Evolutionary conservation across 2,329 filamentous ascomycete genomes (phyloP).

Genomic region (Hymenoscyphus linearis): DNA sequence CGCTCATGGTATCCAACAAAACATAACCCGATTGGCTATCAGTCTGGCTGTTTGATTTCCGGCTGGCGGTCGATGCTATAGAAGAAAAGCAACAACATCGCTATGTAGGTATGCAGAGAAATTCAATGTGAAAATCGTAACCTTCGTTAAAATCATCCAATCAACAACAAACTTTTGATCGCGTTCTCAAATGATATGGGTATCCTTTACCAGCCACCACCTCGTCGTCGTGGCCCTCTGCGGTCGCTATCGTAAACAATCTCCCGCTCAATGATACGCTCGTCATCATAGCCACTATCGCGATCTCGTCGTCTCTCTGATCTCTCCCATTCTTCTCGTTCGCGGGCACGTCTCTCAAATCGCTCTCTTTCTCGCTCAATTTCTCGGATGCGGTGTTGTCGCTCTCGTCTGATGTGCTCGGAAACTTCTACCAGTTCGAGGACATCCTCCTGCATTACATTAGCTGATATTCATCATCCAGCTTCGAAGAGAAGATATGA

Average conservation of each 20-base stretch:
- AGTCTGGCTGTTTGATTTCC: not conserved
- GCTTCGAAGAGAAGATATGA: slow-evolving; percentile 24
- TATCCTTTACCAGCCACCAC: slow-evolving; percentile 1
- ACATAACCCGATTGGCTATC: not conserved
- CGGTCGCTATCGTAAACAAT: slow-evolving; percentile 51
- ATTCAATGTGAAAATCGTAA: not conserved
- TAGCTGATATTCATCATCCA: slow-evolving; percentile 25
- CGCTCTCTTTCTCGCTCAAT: slow-evolving; percentile 50
- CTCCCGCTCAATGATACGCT: slow-evolving; percentile 62
- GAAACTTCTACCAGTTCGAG: slow-evolving; percentile 76
- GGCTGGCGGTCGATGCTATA: not conserved
- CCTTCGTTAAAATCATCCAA: not conserved
- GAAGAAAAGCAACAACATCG: not conserved
- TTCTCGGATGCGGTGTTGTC: slow-evolving; percentile 48
- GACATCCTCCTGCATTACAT: slow-evolving; percentile 68
- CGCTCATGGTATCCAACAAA: not conserved
- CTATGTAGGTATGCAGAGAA: not conserved
- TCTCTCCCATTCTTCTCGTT: slow-evolving; percentile 35
- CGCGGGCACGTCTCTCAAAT: slow-evolving; percentile 46
- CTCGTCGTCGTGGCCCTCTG: slow-evolving; percentile 2
- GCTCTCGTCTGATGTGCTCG: slow-evolving; percentile 69
- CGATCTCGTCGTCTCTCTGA: slow-evolving; percentile 13
- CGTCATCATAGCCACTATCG: slow-evolving; percentile 47
- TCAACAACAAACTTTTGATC: not conserved
- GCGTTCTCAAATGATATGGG: not conserved